phyloP scores from a whole-genome alignment of 1,284 basidiomycete genomes.

The Marasmius oreades region DNA sequence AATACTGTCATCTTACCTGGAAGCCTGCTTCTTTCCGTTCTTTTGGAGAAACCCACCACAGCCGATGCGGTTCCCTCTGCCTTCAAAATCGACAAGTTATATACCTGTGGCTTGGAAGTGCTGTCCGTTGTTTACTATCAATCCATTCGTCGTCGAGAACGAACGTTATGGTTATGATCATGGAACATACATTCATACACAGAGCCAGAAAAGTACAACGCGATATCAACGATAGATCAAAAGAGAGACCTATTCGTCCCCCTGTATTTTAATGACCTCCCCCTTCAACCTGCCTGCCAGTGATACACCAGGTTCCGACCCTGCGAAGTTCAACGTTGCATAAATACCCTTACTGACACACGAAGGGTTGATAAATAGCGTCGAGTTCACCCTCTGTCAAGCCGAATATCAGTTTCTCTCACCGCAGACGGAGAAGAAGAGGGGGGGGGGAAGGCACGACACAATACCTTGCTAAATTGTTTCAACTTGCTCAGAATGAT shows the following conservation, averaged over 20 bases:
- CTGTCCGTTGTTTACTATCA: slow-evolving; percentile 17
- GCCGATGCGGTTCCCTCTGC: slow-evolving; percentile 4
- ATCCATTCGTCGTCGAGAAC: slow-evolving; percentile 7
- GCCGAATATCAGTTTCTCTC: neutral
- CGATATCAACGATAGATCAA: too few relatives aligned
- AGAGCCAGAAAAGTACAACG: too few relatives aligned
- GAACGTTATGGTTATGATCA: slow-evolving; percentile 1
- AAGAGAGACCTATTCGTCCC: too few relatives aligned
- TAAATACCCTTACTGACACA: slow-evolving; percentile 58
- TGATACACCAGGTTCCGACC: slow-evolving; percentile 1
- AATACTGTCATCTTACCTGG: slow-evolving; percentile 9
- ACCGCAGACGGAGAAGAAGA: neutral
- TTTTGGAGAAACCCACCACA: neutral
- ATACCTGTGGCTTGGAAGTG: slow-evolving; percentile 18
- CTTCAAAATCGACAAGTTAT: slow-evolving; percentile 19
- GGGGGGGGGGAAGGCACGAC: neutral
- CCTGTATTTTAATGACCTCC: slow-evolving; percentile 8
- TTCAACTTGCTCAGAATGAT: slow-evolving; percentile 83
- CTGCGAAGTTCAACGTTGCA: slow-evolving; percentile 38
- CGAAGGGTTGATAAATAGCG: slow-evolving; percentile 70
- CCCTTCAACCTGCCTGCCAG: slow-evolving; percentile 7
- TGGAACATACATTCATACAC: slow-evolving; percentile 6
- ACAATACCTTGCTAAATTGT: slow-evolving; percentile 79
- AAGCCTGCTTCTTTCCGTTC: slow-evolving; percentile 12
- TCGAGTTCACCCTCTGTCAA: slow-evolving; percentile 59